These are phyloP conservation scores for Fistulinella cinereoalba DNA, from an alignment of 1,284 basidiomycete species.

Conservation along the genomic window DNA sequence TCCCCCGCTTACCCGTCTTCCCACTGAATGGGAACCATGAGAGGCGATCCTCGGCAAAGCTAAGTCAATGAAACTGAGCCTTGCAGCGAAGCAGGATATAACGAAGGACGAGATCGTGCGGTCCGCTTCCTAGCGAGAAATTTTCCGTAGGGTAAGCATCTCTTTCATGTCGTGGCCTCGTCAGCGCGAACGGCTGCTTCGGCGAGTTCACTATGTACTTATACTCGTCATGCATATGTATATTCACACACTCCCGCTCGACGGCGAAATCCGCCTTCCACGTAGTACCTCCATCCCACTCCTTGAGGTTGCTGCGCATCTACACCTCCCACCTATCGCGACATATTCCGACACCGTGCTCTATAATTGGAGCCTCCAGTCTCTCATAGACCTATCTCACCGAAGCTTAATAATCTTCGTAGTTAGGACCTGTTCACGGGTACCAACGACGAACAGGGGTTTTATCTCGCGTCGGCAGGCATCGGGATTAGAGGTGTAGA, in stretches of 20 bases:
- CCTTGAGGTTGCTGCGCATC: slow-evolving; percentile 68
- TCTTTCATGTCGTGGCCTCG: neutral
- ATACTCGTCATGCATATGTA: slow-evolving; percentile 88
- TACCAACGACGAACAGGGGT: slow-evolving; percentile 83
- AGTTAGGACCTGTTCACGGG: slow-evolving; percentile 77
- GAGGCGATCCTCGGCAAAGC: slow-evolving; percentile 60
- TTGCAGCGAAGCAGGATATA: slow-evolving; percentile 50
- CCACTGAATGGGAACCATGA: slow-evolving; percentile 66
- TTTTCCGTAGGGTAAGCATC: slow-evolving; percentile 53
- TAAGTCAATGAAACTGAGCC: slow-evolving; percentile 47
- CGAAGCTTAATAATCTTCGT: slow-evolving; percentile 54
- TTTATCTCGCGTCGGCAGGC: slow-evolving; percentile 86
- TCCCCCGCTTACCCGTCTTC: slow-evolving; percentile 65
- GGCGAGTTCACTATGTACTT: slow-evolving; percentile 84
- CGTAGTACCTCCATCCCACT: slow-evolving; percentile 74
- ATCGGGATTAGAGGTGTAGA: slow-evolving; percentile 90
- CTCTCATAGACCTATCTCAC: slow-evolving; percentile 13
- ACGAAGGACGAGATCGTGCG: slow-evolving; percentile 42
- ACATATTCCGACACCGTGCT: slow-evolving; percentile 94
- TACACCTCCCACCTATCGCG: slow-evolving; percentile 86
- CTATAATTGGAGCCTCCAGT: slow-evolving; percentile 80
- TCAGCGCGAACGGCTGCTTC: slow-evolving; percentile 65
- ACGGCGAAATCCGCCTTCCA: slow-evolving; percentile 61
- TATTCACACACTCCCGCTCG: slow-evolving; percentile 71
- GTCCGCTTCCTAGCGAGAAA: slow-evolving; percentile 61